phyloP scores from a whole-genome alignment of 768 basidiomycete genomes.

The Gymnopilus junonius region DNA sequence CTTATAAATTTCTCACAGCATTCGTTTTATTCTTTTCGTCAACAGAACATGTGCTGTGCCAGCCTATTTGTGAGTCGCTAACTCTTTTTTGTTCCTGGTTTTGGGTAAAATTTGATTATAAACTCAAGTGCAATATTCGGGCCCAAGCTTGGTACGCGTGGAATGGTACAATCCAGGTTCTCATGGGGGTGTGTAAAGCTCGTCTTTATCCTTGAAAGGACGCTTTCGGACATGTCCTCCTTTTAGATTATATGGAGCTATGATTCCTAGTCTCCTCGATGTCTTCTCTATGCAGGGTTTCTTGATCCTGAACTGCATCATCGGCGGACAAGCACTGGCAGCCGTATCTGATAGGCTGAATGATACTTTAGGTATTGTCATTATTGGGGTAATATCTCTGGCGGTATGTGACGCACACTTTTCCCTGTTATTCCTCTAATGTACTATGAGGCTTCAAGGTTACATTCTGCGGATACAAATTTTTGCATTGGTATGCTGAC shows the following conservation, averaged over 20 bases:
- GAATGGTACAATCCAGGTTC: slow-evolving; percentile 70
- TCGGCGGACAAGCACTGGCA: slow-evolving; percentile 70
- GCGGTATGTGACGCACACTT: slow-evolving; percentile 29
- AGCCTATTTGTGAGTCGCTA: slow-evolving; percentile 57
- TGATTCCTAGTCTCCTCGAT: slow-evolving; percentile 58
- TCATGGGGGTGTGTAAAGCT: slow-evolving; percentile 31
- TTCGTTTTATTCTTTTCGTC: background rate
- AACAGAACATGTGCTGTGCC: slow-evolving; percentile 51
- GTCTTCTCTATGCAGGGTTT: slow-evolving; percentile 66
- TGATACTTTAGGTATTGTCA: slow-evolving; percentile 44
- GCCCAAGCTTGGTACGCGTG: slow-evolving; percentile 78
- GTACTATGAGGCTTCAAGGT: slow-evolving; percentile 29
- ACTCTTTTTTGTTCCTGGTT: background rate
- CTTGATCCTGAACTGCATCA: slow-evolving; percentile 67
- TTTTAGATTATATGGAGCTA: slow-evolving; percentile 58
- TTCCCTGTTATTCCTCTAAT: background rate
- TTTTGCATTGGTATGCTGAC: slow-evolving; percentile 57
- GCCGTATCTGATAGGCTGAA: slow-evolving; percentile 48
- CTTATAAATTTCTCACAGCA: background rate
- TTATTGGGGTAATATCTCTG: slow-evolving; percentile 41
- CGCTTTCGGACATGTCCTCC: background rate
- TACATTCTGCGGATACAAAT: slow-evolving; percentile 69
- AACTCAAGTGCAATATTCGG: slow-evolving; percentile 65
- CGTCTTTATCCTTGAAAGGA: background rate
- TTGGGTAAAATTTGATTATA: background rate